A percentile compares a stretch with the other conserved stretches of the same genome.
These are phyloP conservation scores for Dillenia suffruticosa DNA, from an alignment of 164 flowering plant genomes.

Conservation along the genomic window DNA sequence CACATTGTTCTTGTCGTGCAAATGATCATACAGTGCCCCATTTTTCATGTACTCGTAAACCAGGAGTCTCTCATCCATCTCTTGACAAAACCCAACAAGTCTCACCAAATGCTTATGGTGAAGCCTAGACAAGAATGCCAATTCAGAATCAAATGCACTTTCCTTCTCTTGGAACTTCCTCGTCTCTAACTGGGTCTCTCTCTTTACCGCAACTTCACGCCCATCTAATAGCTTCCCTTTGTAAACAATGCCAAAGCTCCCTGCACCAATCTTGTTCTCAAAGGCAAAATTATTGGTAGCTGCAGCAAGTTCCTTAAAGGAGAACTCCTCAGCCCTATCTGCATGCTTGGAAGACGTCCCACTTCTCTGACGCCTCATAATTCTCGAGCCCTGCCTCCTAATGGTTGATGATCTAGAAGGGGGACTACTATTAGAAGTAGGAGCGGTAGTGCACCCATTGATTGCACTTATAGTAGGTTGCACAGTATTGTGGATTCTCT, in stretches of 20 bases:
- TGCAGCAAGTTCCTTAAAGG: constrained; percentile 55
- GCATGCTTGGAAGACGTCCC: constrained; percentile 86
- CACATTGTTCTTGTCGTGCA: constrained; percentile 56
- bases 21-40: constrained; percentile 85
- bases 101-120: constrained; percentile 93
- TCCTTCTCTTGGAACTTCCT: constrained; percentile 84
- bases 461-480: constrained; percentile 70
- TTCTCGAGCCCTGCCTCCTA: constrained; percentile 66
- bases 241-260: constrained; percentile 92
- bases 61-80: constrained; percentile 72
- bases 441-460: constrained; percentile 29
- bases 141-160: constrained; percentile 84
- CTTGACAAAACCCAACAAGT: constrained; percentile 90
- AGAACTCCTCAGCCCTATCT: constrained; percentile 77
- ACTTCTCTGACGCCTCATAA: constrained; percentile 83
- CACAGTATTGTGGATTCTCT: constrained; percentile 87
- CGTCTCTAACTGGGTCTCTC: constrained; percentile 44
- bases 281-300: constrained; percentile 67
- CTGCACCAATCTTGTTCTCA: constrained; percentile 85
- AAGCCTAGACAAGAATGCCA: constrained; percentile 79
- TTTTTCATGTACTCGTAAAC: constrained; percentile 95
- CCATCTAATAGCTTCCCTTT: constrained; percentile 60
- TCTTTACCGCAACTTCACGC: constrained; percentile 86
- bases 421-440: constrained; percentile 27
- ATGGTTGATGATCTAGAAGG: constrained; percentile 62